Conservation (phyloP, 2,329 filamentous ascomycete species). For the Fusarium neocosmosporiellum region DNA sequence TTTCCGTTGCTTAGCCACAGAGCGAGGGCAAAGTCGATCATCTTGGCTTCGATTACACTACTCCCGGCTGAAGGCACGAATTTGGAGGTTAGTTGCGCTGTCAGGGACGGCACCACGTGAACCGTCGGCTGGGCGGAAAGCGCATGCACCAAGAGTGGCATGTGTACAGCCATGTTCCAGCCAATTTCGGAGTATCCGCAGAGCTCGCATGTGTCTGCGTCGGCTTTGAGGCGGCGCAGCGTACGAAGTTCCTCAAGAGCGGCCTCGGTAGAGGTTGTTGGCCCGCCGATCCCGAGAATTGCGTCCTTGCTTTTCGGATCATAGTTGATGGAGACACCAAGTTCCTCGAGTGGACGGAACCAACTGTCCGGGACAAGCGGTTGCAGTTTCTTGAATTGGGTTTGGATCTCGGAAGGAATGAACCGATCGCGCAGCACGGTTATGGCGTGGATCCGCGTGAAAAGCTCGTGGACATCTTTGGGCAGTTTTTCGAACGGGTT, state of each 20-base stretch:
- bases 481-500: background rate
- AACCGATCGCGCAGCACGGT: background rate
- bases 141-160: background rate
- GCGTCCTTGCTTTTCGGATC: background rate
- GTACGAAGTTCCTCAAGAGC: background rate
- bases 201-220: background rate
- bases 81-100: background rate
- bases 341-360: background rate
- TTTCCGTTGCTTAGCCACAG: background rate
- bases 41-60: background rate
- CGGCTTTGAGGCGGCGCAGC: background rate
- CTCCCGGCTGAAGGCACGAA: background rate
- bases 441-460: background rate
- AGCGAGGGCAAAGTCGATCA: background rate
- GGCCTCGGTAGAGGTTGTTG: background rate
- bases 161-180: conserved; percentile 1
- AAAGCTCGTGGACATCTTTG: background rate
- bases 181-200: background rate
- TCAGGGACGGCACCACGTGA: background rate
- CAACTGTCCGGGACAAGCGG: background rate
- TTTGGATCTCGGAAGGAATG: background rate
- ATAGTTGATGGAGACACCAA: background rate
- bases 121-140: background rate
- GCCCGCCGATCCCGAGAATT: background rate
- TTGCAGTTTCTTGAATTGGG: background rate